Conservation (phyloP, 2,329 filamentous ascomycete species). For the Sarocladiaceae sp. region DNA sequence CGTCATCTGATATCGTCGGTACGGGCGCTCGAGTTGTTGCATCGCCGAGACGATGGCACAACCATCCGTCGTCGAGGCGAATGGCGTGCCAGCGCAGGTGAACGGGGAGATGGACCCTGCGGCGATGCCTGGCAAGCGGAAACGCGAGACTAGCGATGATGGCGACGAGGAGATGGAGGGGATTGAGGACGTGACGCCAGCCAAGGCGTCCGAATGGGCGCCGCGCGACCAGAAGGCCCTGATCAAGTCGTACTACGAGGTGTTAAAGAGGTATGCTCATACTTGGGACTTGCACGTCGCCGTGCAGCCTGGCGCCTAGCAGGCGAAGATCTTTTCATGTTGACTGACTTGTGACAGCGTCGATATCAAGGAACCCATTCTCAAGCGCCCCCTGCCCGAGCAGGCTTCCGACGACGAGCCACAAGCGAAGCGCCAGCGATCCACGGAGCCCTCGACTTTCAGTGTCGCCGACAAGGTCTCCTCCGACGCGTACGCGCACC, state of each 20-base stretch:
- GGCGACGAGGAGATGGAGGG: constrained; percentile 23
- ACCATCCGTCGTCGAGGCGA: constrained; percentile 32
- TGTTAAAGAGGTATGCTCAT: constrained; percentile 31
- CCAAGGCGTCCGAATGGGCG: constrained; percentile 17
- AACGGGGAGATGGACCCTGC: constrained; percentile 38
- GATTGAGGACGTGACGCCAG: constrained; percentile 21
- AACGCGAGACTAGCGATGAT: constrained; percentile 49
- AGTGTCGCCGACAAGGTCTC: constrained; percentile 52
- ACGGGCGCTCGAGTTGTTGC: not conserved
- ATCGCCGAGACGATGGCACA: constrained; percentile 31
- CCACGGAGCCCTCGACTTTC: constrained; percentile 36
- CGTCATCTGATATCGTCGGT: not conserved
- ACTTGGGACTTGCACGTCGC: too few species aligned
- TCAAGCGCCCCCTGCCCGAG: constrained; percentile 49
- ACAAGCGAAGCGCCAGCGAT: constrained; percentile 57
- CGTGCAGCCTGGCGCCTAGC: too few species aligned
- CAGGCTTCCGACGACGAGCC: constrained; percentile 43
- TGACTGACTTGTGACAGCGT: constrained; percentile 39
- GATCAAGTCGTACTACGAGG: constrained; percentile 32
- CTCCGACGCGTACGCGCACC: constrained; percentile 48
- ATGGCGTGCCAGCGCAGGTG: constrained; percentile 33
- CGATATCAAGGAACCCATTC: constrained; percentile 50
- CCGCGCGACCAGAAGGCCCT: constrained; percentile 28
- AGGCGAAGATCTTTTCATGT: too few species aligned
- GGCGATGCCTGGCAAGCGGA: constrained; percentile 46